Conservation (phyloP, 73 alveolate genomes). For the Paramecium pentaurelia region DNA sequence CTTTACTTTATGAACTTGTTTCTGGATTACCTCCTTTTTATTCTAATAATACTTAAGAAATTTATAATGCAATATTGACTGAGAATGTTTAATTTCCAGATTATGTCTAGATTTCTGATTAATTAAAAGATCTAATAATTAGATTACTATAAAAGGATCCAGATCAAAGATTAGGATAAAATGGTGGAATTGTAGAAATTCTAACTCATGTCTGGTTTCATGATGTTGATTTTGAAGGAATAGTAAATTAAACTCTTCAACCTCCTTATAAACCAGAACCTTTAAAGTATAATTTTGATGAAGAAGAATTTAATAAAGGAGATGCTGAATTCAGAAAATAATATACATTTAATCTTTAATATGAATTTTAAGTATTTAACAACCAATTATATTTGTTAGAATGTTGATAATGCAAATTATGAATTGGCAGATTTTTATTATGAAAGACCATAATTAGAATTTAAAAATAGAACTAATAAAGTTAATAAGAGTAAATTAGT, state of each 20-base stretch:
- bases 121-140: conserved; percentile 68
- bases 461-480: neutral
- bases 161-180: conserved; percentile 78
- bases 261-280: conserved; percentile 59
- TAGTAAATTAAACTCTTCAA: conserved; percentile 11
- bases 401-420: neutral
- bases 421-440: neutral
- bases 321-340: conserved; percentile 59
- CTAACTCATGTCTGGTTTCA: conserved; percentile 61
- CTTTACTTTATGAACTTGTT: conserved; percentile 68
- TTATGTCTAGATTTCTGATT: conserved; percentile 54
- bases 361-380: neutral
- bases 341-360: neutral
- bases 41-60: conserved; percentile 49
- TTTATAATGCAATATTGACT: conserved; percentile 54
- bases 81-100: conserved; percentile 54
- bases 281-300: conserved; percentile 57
- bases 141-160: conserved; percentile 83
- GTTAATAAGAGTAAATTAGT: neutral
- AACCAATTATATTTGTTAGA: neutral
- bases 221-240: conserved; percentile 50
- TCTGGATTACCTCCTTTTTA: conserved; percentile 74
- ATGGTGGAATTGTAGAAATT: conserved; percentile 58
- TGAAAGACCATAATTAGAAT: neutral
- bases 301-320: conserved; percentile 60